Conservation (phyloP, 148 eudicot genomes). For the Pharnaceum exiguum region DNA sequence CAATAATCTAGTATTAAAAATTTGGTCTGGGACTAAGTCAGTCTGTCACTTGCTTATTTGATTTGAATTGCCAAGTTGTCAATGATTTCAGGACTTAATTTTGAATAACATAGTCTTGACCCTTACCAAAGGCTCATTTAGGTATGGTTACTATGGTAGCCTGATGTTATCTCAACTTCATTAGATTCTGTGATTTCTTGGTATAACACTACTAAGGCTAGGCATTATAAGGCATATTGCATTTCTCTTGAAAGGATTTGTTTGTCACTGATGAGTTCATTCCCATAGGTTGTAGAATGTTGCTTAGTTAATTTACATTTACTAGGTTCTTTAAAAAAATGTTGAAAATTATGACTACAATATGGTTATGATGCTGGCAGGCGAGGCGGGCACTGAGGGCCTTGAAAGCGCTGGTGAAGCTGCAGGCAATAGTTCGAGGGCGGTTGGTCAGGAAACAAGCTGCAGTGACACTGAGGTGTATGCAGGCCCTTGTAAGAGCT, state of each 20-base stretch:
- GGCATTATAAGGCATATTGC: no score
- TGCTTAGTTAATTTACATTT: background rate
- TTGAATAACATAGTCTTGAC: no score
- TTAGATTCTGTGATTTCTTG: no score
- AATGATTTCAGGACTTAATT: no score
- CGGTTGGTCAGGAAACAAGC: slow-evolving; percentile 85
- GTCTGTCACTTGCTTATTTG: no score
- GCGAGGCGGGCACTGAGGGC: slow-evolving; percentile 82
- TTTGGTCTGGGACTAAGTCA: no score
- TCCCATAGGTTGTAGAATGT: background rate
- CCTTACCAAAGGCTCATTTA: no score
- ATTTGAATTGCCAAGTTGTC: no score
- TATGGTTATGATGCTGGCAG: slow-evolving; percentile 21
- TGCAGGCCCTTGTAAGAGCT: slow-evolving; percentile 88
- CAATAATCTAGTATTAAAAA: no score
- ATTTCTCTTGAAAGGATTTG: background rate
- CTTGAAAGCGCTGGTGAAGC: slow-evolving; percentile 67
- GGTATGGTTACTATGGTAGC: no score
- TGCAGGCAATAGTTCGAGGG: slow-evolving; percentile 85
- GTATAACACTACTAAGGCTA: no score
- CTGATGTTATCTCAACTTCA: no score
- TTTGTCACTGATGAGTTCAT: background rate
- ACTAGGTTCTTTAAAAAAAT: background rate
- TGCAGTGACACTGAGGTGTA: slow-evolving; percentile 69
- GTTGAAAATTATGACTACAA: background rate